These are phyloP conservation scores for Vaccinium darrowii DNA, from an alignment of 148 eudicot species.

Conservation along the genomic window DNA sequence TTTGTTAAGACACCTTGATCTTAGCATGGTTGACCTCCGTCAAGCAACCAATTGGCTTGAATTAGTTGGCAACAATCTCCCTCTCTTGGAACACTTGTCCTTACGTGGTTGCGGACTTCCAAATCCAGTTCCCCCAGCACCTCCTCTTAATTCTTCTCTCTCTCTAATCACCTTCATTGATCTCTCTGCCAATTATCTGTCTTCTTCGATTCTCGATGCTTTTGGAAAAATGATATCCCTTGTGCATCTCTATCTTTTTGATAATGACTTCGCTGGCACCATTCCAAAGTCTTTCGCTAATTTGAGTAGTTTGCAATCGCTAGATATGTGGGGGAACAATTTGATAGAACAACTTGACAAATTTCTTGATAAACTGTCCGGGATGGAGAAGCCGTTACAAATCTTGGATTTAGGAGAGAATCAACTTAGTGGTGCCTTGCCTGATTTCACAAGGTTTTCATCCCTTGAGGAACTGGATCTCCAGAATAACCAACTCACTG, in stretches of 20 bases:
- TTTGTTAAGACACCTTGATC: slow-evolving; percentile 1
- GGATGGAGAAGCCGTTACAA: not conserved
- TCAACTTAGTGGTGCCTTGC: not conserved
- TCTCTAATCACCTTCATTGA: not conserved
- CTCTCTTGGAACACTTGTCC: not conserved
- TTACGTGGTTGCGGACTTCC: not conserved
- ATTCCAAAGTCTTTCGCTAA: slow-evolving; percentile 3
- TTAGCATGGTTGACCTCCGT: not conserved
- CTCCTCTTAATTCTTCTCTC: slow-evolving; percentile 13
- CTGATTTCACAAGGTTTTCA: slow-evolving; percentile 5
- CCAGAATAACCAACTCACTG: not conserved
- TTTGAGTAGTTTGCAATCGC: not conserved
- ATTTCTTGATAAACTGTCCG: slow-evolving; percentile 9
- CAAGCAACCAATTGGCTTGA: not conserved
- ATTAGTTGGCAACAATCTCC: not conserved
- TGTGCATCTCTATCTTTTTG: slow-evolving; percentile 14
- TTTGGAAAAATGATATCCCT: slow-evolving; percentile 10
- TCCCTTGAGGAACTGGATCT: not conserved
- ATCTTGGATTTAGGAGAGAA: not conserved
- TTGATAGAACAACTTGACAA: not conserved
- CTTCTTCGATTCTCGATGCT: slow-evolving; percentile 13
- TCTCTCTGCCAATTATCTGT: slow-evolving; percentile 12
- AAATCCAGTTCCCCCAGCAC: not conserved
- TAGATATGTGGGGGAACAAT: not conserved
- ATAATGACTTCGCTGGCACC: slow-evolving; percentile 7